Percentiles rank a stretch among this genome's conserved stretches.
Conservation (phyloP, 23 red algal species). For the Gracilaria gracilis region DNA sequence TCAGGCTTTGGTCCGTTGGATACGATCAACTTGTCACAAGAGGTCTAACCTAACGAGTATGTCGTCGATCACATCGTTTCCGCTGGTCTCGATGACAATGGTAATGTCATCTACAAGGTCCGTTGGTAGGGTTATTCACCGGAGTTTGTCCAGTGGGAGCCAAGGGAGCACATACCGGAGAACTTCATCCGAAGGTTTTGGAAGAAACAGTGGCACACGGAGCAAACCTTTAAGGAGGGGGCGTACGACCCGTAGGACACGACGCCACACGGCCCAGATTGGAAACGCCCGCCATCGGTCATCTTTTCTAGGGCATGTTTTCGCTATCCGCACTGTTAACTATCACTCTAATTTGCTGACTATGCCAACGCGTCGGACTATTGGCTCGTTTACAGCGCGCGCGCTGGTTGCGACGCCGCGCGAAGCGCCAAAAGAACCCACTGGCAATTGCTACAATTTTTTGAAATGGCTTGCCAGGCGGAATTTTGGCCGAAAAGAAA, state of each 20-base stretch:
- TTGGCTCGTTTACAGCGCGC: too few species aligned
- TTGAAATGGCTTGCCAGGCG: neutral
- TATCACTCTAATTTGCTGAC: too few species aligned
- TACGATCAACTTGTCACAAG: neutral
- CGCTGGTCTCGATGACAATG: neutral
- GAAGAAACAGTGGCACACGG: neutral
- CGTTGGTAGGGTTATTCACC: constrained; percentile 2
- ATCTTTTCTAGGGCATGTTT: neutral
- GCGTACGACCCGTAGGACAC: neutral
- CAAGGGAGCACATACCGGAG: neutral
- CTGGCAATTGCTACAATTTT: neutral
- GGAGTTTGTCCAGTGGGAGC: neutral
- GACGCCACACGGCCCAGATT: neutral
- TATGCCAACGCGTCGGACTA: too few species aligned
- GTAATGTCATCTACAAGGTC: constrained; percentile 23
- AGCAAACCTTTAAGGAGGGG: neutral
- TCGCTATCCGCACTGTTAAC: too few species aligned
- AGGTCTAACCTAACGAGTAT: neutral
- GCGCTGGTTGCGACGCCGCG: neutral
- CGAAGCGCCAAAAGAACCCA: neutral
- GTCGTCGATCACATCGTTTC: neutral
- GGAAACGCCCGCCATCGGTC: too few species aligned
- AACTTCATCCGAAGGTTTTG: constrained; percentile 26
- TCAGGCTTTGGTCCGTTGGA: too few species aligned
- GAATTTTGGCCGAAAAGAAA: neutral